phyloP scores from a whole-genome alignment of 2,329 filamentous ascomycete species.

The Trichoderma sp. region DNA sequence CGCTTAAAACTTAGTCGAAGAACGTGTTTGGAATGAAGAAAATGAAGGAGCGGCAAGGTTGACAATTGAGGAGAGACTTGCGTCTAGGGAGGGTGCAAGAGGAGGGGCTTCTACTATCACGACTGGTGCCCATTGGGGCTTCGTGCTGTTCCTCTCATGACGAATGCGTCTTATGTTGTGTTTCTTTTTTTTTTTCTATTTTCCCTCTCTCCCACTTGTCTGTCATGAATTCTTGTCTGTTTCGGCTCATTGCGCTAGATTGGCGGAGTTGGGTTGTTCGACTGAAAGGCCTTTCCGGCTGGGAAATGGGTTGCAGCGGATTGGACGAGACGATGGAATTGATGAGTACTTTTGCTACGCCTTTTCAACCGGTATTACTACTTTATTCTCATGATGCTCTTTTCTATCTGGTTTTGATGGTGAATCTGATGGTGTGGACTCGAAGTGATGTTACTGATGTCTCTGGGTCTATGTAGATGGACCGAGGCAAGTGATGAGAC shows the following conservation, averaged over 20 bases:
- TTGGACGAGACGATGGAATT: conserved; percentile 29
- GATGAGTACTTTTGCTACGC: conserved; percentile 20
- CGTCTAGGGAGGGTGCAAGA: conserved; percentile 4
- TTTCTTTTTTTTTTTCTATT: no score
- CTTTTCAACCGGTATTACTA: conserved; percentile 5
- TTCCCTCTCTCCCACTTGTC: conserved; percentile 20
- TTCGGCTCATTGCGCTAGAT: conserved; percentile 36
- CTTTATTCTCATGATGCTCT: neutral
- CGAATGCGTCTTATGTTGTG: conserved; percentile 29
- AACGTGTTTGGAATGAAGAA: no score
- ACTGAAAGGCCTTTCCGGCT: conserved; percentile 30
- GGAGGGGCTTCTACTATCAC: conserved; percentile 35
- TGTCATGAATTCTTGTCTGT: conserved; percentile 28
- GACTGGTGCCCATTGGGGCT: conserved; percentile 31
- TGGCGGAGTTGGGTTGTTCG: conserved; percentile 36
- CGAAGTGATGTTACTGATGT: neutral
- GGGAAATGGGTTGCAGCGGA: conserved; percentile 33
- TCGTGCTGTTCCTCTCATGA: conserved; percentile 24
- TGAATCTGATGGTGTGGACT: neutral
- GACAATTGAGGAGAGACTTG: conserved; percentile 16
- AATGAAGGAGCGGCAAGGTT: conserved; percentile 20
- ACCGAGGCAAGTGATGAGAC: conserved; percentile 3
- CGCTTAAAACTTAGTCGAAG: no score
- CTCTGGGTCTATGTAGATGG: neutral
- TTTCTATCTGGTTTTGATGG: neutral